Evolutionary conservation across 1,284 basidiomycete species (phyloP), one percentile per base, ranked within the genome.

Genomic region (Heterobasidion irregulare): DNA sequence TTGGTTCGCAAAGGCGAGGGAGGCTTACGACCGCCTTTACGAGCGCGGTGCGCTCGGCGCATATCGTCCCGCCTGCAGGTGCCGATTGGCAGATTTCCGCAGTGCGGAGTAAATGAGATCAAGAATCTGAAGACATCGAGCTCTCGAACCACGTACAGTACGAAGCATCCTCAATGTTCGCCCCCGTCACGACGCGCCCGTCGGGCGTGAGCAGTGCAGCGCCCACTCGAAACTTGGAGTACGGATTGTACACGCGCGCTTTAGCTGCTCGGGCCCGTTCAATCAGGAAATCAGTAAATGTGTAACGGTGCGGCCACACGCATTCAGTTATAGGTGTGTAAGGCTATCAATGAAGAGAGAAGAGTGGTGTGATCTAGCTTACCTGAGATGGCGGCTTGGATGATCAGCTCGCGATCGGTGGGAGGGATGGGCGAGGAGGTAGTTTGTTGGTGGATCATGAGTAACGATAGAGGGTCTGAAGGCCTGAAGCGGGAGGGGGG

Each of bases 131-230:
- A 34, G 26, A 13, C 32, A 18, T 9, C 8, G 32, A 33, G 34
- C 48, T 7, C 26, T 26, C 26, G 3, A 9, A 47, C 26, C 6
- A 62, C 68, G 53, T 19, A 89, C 94, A 89, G 66, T 93, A 94
- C 0, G 90, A 91, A 0, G 92, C 92, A 64, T 96, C 96, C 72
- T 97, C 94, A 57, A 96, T 79, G 65, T 95, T 96, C 43, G 86
- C 83, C 5, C 94, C 93, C 54, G 82, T 87, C 58, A 94, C 78
- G 44, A 95, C 80, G 12, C 75, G 70, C 1, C 90, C 92, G 57
- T 86, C 79, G 0, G 77, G 67, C 1, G 83, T 75, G 16, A 95
- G 71, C 10, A 96, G 72, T 0, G 92, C 88, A 0, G 93, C 92
- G 0, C 94, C 94, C 9, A 97, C 94, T 48, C 88, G 83, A 66